These are phyloP conservation scores for Naganishia randhawae DNA, from an alignment of 768 basidiomycete genomes.

Conservation along the genomic window DNA sequence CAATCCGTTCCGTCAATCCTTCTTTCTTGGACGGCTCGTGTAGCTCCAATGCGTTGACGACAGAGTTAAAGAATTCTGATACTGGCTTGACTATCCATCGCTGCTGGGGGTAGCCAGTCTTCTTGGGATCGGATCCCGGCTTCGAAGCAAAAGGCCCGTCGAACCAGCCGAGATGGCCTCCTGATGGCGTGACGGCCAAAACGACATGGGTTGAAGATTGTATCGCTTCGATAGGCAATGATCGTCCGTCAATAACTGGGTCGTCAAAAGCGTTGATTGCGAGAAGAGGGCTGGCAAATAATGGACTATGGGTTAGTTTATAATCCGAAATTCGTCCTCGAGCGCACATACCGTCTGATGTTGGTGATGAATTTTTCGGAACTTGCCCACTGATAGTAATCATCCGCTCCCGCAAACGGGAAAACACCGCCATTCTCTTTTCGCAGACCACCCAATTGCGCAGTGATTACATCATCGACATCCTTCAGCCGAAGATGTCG, in stretches of 20 bases:
- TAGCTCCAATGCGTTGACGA: slow-evolving; percentile 32
- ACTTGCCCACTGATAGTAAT: slow-evolving; percentile 50
- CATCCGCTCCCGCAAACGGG: slow-evolving; percentile 46
- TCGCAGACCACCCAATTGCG: slow-evolving; percentile 41
- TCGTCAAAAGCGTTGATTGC: slow-evolving; percentile 51
- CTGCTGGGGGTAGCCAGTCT: slow-evolving; percentile 29
- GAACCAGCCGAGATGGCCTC: slow-evolving; percentile 52
- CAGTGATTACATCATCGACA: slow-evolving; percentile 43
- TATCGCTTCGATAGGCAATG: slow-evolving; percentile 43
- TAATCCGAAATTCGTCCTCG: slow-evolving; percentile 25
- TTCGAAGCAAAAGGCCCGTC: slow-evolving; percentile 36
- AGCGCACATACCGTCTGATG: slow-evolving; percentile 36
- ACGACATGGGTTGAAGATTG: slow-evolving; percentile 43
- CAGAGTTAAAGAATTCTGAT: slow-evolving; percentile 39
- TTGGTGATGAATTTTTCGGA: slow-evolving; percentile 37
- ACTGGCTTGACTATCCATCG: slow-evolving; percentile 46
- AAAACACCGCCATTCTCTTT: slow-evolving; percentile 40
- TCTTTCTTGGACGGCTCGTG: neutral
- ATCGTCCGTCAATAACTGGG: slow-evolving; percentile 47
- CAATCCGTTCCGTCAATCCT: neutral
- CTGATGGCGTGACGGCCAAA: slow-evolving; percentile 43
- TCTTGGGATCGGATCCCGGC: slow-evolving; percentile 10
- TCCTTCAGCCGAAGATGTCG: slow-evolving; percentile 35
- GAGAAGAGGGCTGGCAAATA: slow-evolving; percentile 41
- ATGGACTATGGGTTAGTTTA: neutral